Evolutionary conservation across 2,329 filamentous ascomycete genomes (phyloP).

Genomic region (Pseudocercospora vitis): DNA sequence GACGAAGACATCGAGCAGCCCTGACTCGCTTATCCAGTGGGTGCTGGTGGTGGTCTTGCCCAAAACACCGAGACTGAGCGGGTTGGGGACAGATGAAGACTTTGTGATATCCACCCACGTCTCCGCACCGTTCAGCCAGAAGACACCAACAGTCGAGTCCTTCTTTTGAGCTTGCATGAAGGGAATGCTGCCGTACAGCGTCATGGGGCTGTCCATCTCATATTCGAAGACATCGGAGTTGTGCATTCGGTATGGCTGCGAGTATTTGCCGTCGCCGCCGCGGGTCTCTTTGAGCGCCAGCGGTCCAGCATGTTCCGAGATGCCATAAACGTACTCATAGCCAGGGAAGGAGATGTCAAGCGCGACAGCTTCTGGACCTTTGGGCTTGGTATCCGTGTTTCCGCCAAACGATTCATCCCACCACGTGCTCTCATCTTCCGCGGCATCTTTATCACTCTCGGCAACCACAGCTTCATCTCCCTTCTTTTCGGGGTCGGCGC

Average conservation of each 20-base stretch:
- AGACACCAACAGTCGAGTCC: constrained; percentile 88
- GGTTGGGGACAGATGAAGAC: constrained; percentile 69
- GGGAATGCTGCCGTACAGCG: constrained; percentile 92
- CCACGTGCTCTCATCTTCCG: constrained; percentile 84
- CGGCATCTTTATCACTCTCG: constrained; percentile 42
- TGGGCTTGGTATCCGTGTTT: constrained; percentile 93
- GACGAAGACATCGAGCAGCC: constrained; percentile 87
- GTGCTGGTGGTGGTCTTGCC: constrained; percentile 77
- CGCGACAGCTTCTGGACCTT: constrained; percentile 86
- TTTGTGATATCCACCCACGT: constrained; percentile 97
- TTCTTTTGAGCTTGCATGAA: constrained; percentile 97
- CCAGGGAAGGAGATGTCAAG: constrained; percentile 90
- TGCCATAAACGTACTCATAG: constrained; percentile 90
- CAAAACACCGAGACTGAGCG: constrained; percentile 69
- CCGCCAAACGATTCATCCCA: constrained; percentile 97
- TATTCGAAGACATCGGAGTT: constrained; percentile 99
- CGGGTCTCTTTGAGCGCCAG: constrained; percentile 87
- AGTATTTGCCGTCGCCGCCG: constrained; percentile 80
- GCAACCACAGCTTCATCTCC: constrained; percentile 45
- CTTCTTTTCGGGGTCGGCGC: constrained; percentile 49
- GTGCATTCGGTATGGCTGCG: constrained; percentile 90
- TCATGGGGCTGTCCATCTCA: constrained; percentile 96
- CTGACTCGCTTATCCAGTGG: constrained; percentile 95
- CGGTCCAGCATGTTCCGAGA: constrained; percentile 87
- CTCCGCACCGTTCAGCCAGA: constrained; percentile 96